phyloP scores from a whole-genome alignment of 345 rosid genomes.

The Eutrema yunnanense region DNA sequence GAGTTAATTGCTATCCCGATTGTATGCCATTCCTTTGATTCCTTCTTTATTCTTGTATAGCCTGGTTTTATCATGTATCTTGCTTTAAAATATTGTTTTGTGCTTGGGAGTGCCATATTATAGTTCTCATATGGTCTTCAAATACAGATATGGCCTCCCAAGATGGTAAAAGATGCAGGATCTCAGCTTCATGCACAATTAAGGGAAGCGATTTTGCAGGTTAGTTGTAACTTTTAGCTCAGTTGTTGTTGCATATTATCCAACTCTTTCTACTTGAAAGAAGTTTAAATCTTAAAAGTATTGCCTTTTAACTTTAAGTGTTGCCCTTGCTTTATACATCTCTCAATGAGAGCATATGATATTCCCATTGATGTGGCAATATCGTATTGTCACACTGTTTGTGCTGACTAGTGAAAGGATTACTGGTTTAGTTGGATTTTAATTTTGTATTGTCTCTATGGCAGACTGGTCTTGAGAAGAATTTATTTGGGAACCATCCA shows the following conservation, averaged over 20 bases:
- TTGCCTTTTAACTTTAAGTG: not conserved
- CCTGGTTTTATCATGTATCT: not conserved
- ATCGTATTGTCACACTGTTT: not conserved
- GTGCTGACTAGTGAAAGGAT: not conserved
- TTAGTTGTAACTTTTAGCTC: conserved; percentile 25
- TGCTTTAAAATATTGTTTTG: not conserved
- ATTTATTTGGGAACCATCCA: conserved; percentile 80
- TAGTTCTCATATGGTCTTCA: conserved; percentile 13
- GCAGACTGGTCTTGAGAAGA: conserved; percentile 88
- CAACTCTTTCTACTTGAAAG: conserved; percentile 5
- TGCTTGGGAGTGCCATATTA: not conserved
- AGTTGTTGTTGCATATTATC: not conserved
- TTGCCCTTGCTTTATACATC: not conserved
- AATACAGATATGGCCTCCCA: conserved; percentile 97
- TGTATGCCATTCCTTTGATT: not conserved
- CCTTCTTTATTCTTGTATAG: not conserved
- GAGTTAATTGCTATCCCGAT: not conserved
- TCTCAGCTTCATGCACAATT: conserved; percentile 76
- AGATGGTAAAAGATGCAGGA: conserved; percentile 88
- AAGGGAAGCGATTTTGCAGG: conserved; percentile 88
- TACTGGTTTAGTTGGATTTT: not conserved
- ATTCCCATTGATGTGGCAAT: not conserved
- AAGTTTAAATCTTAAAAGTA: not conserved
- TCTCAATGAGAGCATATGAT: not conserved
- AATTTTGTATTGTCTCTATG: conserved; percentile 6